A percentile compares a stretch with the other conserved stretches of the same genome.
Evolutionary conservation across 2,329 filamentous ascomycete species (phyloP).

Genomic region (Neofusicoccum kwambonambiense): DNA sequence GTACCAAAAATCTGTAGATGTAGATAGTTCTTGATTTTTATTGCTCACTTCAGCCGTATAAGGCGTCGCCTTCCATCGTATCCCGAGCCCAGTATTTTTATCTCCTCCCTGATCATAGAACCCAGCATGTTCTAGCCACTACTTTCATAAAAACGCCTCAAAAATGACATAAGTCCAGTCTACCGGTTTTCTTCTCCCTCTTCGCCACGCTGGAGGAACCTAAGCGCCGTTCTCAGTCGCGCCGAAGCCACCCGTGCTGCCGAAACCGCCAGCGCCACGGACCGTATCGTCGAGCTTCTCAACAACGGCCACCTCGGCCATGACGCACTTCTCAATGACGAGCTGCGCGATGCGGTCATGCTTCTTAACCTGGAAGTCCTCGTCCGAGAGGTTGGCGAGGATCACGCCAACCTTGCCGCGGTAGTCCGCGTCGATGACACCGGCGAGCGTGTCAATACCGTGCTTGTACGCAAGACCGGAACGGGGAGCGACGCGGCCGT

Average conservation of each 20-base stretch:
- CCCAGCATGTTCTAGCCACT: too few species aligned
- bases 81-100: not conserved
- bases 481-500: conserved; percentile 85
- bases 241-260: conserved; percentile 40
- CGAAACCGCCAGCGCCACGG: conserved; percentile 67
- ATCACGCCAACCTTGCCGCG: conserved; percentile 90
- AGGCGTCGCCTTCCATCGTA: not conserved
- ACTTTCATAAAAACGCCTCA: not conserved
- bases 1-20: not conserved
- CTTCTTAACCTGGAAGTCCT: conserved; percentile 75
- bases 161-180: not conserved
- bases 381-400: conserved; percentile 86
- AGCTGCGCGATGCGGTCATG: conserved; percentile 94
- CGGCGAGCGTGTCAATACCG: conserved; percentile 93
- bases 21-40: not conserved
- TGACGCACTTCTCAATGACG: conserved; percentile 91
- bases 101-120: too few species aligned
- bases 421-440: conserved; percentile 98
- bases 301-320: conserved; percentile 88
- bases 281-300: conserved; percentile 86
- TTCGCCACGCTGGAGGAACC: not conserved
- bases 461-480: conserved; percentile 91
- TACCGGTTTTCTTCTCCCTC: not conserved
- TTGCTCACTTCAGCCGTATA: not conserved
- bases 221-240: conserved; percentile 11